Percentiles rank a stretch among this genome's conserved stretches.
These are phyloP conservation scores for Erysimum cheiri DNA, from an alignment of 441 rosid species.

Conservation along the genomic window DNA sequence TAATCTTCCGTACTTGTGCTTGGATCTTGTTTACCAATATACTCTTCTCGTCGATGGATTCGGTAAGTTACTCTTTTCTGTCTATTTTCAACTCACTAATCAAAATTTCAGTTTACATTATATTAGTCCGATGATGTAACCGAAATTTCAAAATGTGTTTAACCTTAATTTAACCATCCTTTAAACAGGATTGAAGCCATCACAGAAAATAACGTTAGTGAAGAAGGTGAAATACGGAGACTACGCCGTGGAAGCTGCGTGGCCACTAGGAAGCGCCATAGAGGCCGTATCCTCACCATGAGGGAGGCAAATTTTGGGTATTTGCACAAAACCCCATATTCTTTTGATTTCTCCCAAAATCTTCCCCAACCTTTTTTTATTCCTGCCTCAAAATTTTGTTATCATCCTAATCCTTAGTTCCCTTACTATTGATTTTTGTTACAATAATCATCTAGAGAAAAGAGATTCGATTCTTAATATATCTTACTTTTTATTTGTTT, in stretches of 20 bases:
- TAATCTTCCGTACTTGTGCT: conserved; percentile 80
- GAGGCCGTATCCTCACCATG: conserved; percentile 74
- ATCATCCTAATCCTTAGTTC: conserved; percentile 25
- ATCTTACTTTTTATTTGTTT: background rate
- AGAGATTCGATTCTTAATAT: conserved; percentile 16
- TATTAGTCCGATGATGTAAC: background rate
- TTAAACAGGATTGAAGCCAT: conserved; percentile 65
- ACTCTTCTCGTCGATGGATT: conserved; percentile 90
- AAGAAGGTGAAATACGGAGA: conserved; percentile 75
- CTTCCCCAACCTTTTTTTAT: background rate
- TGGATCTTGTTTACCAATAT: conserved; percentile 95
- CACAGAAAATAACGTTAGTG: conserved; percentile 86
- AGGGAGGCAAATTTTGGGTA: conserved; percentile 32
- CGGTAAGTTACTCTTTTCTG: conserved; percentile 55
- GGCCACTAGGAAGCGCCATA: conserved; percentile 99
- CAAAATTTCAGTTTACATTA: background rate
- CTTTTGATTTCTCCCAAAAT: conserved; percentile 37
- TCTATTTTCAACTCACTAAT: background rate
- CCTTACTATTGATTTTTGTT: conserved; percentile 32
- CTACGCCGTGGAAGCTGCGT: conserved; percentile 84
- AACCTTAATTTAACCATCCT: background rate
- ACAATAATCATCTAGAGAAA: conserved; percentile 33
- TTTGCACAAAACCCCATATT: conserved; percentile 32
- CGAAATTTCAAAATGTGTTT: background rate
- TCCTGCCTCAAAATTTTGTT: conserved; percentile 16